Percentiles rank a stretch among this genome's conserved stretches.
These are phyloP conservation scores for Leccinum ponderosum DNA, from an alignment of 1,284 basidiomycete species.

Conservation along the genomic window DNA sequence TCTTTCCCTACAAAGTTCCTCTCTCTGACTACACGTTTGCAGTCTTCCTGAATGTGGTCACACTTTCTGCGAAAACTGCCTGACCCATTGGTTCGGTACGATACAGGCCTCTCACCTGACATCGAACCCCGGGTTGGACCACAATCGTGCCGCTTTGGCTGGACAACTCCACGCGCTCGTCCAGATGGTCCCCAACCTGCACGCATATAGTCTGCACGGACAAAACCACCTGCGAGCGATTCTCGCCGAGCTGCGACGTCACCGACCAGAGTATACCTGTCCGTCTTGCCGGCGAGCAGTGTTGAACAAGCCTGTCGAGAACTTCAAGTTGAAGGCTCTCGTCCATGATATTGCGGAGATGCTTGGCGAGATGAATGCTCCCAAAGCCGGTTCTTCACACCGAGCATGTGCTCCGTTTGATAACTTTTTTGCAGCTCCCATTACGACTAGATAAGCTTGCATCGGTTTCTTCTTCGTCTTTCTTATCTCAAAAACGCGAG, in stretches of 20 bases:
- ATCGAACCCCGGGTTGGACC: constrained; percentile 46
- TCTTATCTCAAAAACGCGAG: background rate
- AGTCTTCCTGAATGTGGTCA: constrained; percentile 70
- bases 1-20: background rate
- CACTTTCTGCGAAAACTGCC: constrained; percentile 63
- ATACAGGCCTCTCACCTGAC: constrained; percentile 49
- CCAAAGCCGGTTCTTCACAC: constrained; percentile 22
- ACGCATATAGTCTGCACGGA: constrained; percentile 20
- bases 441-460: constrained; percentile 4
- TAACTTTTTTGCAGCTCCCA: constrained; percentile 45
- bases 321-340: constrained; percentile 58
- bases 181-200: constrained; percentile 31
- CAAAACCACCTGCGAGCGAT: constrained; percentile 24
- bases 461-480: background rate
- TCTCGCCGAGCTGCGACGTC: constrained; percentile 23
- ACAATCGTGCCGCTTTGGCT: constrained; percentile 22
- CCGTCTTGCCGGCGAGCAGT: constrained; percentile 61
- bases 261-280: constrained; percentile 58
- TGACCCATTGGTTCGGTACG: constrained; percentile 66
- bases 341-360: constrained; percentile 47
- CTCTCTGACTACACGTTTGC: constrained; percentile 4
- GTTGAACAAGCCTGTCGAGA: constrained; percentile 52
- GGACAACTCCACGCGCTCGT: constrained; percentile 17
- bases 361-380: constrained; percentile 47
- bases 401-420: constrained; percentile 46